Evolutionary conservation across 163 green algal genomes (phyloP), one percentile per base, ranked within the genome.

Genomic region (Smithsoniella earleae): DNA sequence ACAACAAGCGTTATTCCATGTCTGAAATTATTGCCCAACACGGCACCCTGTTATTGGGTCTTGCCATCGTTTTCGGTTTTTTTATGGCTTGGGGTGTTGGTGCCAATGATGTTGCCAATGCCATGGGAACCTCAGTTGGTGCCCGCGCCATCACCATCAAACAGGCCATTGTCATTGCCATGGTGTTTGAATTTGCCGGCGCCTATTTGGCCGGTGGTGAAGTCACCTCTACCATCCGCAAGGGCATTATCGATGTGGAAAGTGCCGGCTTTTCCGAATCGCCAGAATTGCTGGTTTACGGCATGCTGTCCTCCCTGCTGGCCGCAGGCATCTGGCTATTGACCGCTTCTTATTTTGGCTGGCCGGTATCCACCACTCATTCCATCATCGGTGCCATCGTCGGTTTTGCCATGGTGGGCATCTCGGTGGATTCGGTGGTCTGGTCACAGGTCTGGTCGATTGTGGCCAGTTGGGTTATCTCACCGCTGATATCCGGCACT

Each of bases 121-220:
- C 80, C 0, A 89, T 89, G 45, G 85, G 77, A 2, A 85, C 82
- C 0, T 81, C 66, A 22, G 84, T 90, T 2, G 84, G 84, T 30
- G 69, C 77, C 22, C 84, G 80, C 54, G 83, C 85, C 20, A 54
- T 90, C 2, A 86, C 75, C 2, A 73, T 90, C n/a, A 80, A 77
- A 73, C 78, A 82, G 38, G 83, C 84, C 0, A 65, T 86, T 4
- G 27, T 80, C 0, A 88, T 88, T 30, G 83, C 82, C 10, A 75
- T 49, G 10, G 38, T 86, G 16, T 85, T 86, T 25, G 84, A 89
- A 80, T 88, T 89, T 54, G 10, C 73, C 0, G 84, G 83, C 3
- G 82, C 81, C 1, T 20, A 87, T 20, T 73, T 86, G 1, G 75
- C 88, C 18, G 85, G 85, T n/a, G 66, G 81, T 10, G 44, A 78